Base-by-base conservation (phyloP, 352 stramenopile genomes). In the Nannochloropsis limnetica region DNA sequence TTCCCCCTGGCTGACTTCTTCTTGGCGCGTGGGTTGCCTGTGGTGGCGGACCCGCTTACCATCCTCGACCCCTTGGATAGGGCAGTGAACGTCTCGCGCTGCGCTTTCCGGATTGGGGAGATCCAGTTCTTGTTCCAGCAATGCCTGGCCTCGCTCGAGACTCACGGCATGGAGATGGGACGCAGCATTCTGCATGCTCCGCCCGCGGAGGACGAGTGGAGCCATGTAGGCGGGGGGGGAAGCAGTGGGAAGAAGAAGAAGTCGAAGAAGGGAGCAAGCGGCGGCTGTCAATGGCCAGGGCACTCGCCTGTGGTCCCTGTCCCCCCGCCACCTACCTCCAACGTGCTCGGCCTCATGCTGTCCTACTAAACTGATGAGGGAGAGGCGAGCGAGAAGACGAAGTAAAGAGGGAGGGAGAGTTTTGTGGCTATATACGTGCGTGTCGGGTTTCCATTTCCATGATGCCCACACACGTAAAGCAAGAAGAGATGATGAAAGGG, bases 1-100 rank as follows among this genome's bases (percentile, higher is more conserved):
- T 74, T 74, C 25, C 61, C 61, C n/a, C 11, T 74, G n/a, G 61
- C n/a, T 22, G 61, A 74, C n/a, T 74, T 74, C n/a, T 74, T 25
- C 20, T 8, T 11, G 25, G 20, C 61, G n/a, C 61, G n/a, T 31
- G 61, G 61, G 9, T 74, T 74, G 61, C 61, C 61, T 74, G 61
- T 74, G n/a, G 61, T 74, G n/a, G 61, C 61, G 1, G 61, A 74
- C 61, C 61, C 61, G 11, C 61, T 74, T 1, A 74, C 61, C 3
- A 74, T 74, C n/a, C 25, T 74, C 5, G 61, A 74, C 61, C 61
- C 61, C n/a, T 29, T 74, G 61, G 61, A 74, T 29, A 8, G 61
- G 22, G 61, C 61, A 0, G 61, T 74, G n/a, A 74, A 74, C 25
- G 61, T 74, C 61, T 74, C 61, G 0, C 61, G 61, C 5, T 74